A percentile compares a stretch with the other conserved stretches of the same genome.
These are phyloP conservation scores for Claviceps cyperi DNA, from an alignment of 2,329 filamentous ascomycete species.

Conservation along the genomic window DNA sequence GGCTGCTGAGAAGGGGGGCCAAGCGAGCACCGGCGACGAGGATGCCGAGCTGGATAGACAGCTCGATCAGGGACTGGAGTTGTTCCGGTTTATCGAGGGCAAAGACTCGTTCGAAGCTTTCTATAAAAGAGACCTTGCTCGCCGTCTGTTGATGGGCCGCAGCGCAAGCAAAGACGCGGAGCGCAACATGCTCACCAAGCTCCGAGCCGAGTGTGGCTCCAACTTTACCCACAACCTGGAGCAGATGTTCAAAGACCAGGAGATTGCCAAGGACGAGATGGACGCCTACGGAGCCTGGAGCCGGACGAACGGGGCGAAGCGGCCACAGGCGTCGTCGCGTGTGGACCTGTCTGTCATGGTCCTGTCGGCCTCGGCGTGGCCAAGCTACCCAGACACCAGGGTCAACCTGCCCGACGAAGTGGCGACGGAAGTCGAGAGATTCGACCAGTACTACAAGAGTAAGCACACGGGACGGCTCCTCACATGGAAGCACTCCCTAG, in stretches of 20 bases:
- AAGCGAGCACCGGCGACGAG: constrained; percentile 63
- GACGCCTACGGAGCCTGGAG: constrained; percentile 62
- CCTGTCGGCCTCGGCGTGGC: constrained; percentile 85
- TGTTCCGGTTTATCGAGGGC: constrained; percentile 93
- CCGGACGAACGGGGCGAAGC: constrained; percentile 28
- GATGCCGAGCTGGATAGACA: constrained; percentile 85
- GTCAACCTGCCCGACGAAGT: constrained; percentile 66
- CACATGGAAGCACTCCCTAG: constrained; percentile 86
- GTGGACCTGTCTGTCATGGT: constrained; percentile 69
- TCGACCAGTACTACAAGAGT: constrained; percentile 71
- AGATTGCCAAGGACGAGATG: constrained; percentile 87
- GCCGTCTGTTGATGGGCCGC: constrained; percentile 76
- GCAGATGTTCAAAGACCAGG: constrained; percentile 98
- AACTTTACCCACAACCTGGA: constrained; percentile 95
- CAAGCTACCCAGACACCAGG: constrained; percentile 62
- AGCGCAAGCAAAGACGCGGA: constrained; percentile 93
- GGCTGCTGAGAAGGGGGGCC: constrained; percentile 44
- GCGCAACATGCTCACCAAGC: constrained; percentile 80
- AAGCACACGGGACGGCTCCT: constrained; percentile 83
- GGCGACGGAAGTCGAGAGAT: constrained; percentile 60
- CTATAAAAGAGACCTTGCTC: constrained; percentile 94
- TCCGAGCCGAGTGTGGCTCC: constrained; percentile 86
- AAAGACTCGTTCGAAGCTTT: constrained; percentile 98
- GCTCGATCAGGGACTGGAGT: constrained; percentile 78
- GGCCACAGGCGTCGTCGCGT: constrained; percentile 27